Conservation (phyloP, 306 rosid species). For the Lablab purpureus region DNA sequence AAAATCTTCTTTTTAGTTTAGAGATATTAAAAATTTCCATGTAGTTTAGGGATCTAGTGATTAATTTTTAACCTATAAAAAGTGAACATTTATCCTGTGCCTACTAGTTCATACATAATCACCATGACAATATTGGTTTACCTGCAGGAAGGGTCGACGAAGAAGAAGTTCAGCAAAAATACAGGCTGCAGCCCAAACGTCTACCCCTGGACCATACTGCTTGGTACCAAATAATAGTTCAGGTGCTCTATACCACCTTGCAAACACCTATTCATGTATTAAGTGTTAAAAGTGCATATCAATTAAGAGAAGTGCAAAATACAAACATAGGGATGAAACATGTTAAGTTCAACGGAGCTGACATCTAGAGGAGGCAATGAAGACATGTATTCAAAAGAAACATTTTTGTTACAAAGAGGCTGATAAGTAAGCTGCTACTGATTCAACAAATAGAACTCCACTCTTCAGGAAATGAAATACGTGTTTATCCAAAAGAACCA, state of each 20-base stretch:
- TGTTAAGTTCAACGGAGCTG: conserved; percentile 26
- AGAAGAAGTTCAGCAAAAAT: conserved; percentile 89
- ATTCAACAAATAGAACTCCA: conserved; percentile 26
- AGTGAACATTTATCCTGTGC: background rate
- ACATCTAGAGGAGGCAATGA: conserved; percentile 31
- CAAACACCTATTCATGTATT: conserved; percentile 71
- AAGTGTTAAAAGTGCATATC: conserved; percentile 29
- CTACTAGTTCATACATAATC: background rate
- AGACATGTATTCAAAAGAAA: conserved; percentile 28
- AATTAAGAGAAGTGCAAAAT: conserved; percentile 33
- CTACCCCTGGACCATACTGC: conserved; percentile 89
- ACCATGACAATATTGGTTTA: conserved; percentile 19
- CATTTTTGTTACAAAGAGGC: conserved; percentile 7
- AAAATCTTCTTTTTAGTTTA: background rate
- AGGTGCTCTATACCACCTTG: conserved; percentile 98
- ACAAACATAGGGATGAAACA: conserved; percentile 24
- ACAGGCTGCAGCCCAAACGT: conserved; percentile 98
- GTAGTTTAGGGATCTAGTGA: background rate
- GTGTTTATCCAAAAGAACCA: conserved; percentile 24
- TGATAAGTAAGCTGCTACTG: conserved; percentile 6
- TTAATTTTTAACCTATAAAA: background rate
- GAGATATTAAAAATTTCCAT: background rate
- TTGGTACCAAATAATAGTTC: conserved; percentile 90
- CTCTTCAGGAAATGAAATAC: background rate
- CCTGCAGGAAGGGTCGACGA: conserved; percentile 92